Evolutionary conservation across 192 early-diverging fungal genomes (phyloP).

Genomic region (Coemansia sp.): DNA sequence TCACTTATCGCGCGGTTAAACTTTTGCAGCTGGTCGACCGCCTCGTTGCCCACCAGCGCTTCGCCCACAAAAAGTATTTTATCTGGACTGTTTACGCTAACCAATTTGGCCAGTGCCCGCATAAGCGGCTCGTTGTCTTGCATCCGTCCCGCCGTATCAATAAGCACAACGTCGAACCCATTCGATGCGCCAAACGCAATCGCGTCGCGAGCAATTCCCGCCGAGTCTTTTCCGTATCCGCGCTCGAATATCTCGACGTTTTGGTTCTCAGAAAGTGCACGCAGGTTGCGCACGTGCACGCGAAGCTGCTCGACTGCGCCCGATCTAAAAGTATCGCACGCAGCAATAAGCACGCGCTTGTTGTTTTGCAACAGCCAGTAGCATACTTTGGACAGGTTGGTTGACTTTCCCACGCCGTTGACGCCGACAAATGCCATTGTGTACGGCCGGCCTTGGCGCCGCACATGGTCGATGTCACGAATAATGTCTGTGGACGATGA

Average conservation of each 20-base stretch:
- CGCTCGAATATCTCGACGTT: conserved; percentile 88
- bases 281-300: conserved; percentile 86
- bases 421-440: conserved; percentile 92
- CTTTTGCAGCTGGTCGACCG: conserved; percentile 93
- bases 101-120: conserved; percentile 92
- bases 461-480: conserved; percentile 79
- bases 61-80: conserved; percentile 98
- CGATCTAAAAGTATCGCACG: conserved; percentile 94
- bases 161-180: conserved; percentile 85
- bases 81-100: conserved; percentile 86
- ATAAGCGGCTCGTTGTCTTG: conserved; percentile 98
- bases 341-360: conserved; percentile 85
- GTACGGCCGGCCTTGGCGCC: conserved; percentile 74
- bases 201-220: conserved; percentile 92
- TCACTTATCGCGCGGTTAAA: conserved; percentile 93
- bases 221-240: conserved; percentile 97
- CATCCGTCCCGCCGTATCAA: conserved; percentile 97
- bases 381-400: conserved; percentile 91
- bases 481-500: conserved; percentile 86
- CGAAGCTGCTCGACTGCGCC: conserved; percentile 95
- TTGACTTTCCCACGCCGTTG: conserved; percentile 93
- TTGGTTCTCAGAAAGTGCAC: conserved; percentile 66
- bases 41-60: conserved; percentile 95
- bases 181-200: conserved; percentile 73
- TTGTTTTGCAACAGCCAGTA: conserved; percentile 96